Evolutionary conservation across 225 moss, liverwort and hornwort genomes (phyloP).

Genomic region (Rhytidiadelphus loreus): DNA sequence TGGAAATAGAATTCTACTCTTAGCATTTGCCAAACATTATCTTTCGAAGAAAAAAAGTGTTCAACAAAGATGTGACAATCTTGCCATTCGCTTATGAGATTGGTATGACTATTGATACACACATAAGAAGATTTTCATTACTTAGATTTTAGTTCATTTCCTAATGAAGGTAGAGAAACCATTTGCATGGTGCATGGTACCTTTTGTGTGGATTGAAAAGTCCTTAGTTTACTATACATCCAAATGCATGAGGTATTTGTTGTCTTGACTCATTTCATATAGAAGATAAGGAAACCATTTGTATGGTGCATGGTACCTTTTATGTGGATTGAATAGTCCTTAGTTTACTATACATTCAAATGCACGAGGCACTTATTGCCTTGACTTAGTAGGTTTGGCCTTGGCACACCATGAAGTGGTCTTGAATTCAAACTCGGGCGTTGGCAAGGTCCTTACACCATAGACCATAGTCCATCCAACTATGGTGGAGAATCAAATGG

Average conservation of each 20-base stretch:
- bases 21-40: rapidly evolving
- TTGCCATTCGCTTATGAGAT: not conserved
- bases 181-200: not conserved
- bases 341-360: not conserved
- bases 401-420: not conserved
- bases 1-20: rapidly evolving
- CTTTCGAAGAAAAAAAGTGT: not conserved
- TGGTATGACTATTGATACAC: not conserved
- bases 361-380: not conserved
- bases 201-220: too few relatives aligned
- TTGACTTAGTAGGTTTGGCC: rapidly evolving
- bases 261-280: not conserved
- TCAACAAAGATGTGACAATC: not conserved
- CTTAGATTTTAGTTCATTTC: not conserved
- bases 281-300: too few relatives aligned
- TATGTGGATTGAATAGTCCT: too few relatives aligned
- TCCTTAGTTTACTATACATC: not conserved
- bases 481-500: not conserved
- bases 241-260: not conserved
- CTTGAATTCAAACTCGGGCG: rapidly evolving
- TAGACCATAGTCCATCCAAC: not conserved
- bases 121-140: rapidly evolving
- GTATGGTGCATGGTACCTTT: too few relatives aligned
- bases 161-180: not conserved
- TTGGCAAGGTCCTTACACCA: not conserved